phyloP scores from a whole-genome alignment of 1,139 yeast species.

The Diutina sp. region DNA sequence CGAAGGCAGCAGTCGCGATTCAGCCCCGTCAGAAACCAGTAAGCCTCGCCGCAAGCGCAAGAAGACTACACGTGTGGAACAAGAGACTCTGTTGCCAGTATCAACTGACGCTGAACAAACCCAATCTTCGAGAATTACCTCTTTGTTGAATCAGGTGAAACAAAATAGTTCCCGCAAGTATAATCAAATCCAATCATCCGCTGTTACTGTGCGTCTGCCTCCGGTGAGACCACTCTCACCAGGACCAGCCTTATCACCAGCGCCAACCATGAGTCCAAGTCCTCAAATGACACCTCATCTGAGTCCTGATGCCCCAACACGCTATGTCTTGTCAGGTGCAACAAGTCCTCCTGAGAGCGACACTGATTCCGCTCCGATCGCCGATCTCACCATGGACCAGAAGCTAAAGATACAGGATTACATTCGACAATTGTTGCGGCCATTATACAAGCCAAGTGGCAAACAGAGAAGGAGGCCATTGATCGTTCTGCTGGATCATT shows the following conservation, averaged over 20 bases:
- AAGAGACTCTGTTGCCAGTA: not conserved
- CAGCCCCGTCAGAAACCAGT: not conserved
- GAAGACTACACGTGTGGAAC: not conserved
- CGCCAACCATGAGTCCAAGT: not conserved
- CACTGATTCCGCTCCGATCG: slow-evolving; percentile 6
- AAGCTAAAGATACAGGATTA: slow-evolving; percentile 39
- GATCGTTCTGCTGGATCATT: slow-evolving; percentile 19
- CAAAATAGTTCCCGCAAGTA: not conserved
- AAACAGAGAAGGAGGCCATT: not conserved
- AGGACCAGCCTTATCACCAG: not conserved
- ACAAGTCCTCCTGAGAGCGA: slow-evolving; percentile 4
- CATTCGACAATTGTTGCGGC: slow-evolving; percentile 37
- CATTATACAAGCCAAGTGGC: slow-evolving; percentile 23
- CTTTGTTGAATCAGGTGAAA: not conserved
- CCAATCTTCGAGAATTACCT: not conserved
- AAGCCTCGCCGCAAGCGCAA: not conserved
- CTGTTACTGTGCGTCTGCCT: not conserved
- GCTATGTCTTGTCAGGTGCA: not conserved
- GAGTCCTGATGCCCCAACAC: not conserved
- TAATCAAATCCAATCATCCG: not conserved
- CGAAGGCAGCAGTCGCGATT: not conserved
- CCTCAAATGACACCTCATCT: not conserved
- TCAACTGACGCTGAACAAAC: not conserved
- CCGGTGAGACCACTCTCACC: not conserved
- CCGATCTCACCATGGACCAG: slow-evolving; percentile 23